Evolutionary conservation across 805 yeast species (phyloP), one percentile per base, ranked within the genome.

Genomic region (Ogataea polymorpha): DNA sequence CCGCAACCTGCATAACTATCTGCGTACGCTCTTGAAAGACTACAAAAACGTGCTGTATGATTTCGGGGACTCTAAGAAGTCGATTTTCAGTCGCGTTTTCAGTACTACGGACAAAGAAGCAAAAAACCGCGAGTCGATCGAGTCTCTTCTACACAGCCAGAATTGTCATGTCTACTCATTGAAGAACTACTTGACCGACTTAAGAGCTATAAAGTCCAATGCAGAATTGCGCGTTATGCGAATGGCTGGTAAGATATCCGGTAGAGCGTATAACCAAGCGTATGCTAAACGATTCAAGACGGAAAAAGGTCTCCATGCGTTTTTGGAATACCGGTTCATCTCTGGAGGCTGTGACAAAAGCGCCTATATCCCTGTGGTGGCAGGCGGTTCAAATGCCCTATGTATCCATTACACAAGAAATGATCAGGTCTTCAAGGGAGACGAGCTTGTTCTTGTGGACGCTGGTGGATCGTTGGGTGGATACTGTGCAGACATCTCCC

Each of bases 381-480:
- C 98, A 5, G 83, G 96, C 24, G 99, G 99, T 1, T 66, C 75
- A 21, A 90, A 93, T 60, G 88, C 97, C 0, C 66, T 93, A 28
- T 86, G 91, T 28, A 91, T 93, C 45, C 99, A 93, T 63, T 93
- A 93, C 61, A 90, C 96, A 0, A 71, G 96, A 44, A 93, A 93
- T 56, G 96, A 93, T 62, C 96, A 87, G 56, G 63, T 84, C 10
- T 71, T 93, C 47, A 75, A 75, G 42, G 74, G 76, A 31, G 88
- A 81, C 48, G 97, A 91, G 48, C 35, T 61, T 44, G 96, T 89
- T 6, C 75, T 93, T 21, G 89, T 93, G 3, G 99, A 93, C 63
- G 98, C 98, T 3, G 95, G 95, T 1, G 99, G 98, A 4, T 75
- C 85, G 36, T 61, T 83, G 31, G 99, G 98, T 29, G 97, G 97